phyloP scores from a whole-genome alignment of 2,329 filamentous ascomycete genomes.

The Colletotrichum tamarilloi region DNA sequence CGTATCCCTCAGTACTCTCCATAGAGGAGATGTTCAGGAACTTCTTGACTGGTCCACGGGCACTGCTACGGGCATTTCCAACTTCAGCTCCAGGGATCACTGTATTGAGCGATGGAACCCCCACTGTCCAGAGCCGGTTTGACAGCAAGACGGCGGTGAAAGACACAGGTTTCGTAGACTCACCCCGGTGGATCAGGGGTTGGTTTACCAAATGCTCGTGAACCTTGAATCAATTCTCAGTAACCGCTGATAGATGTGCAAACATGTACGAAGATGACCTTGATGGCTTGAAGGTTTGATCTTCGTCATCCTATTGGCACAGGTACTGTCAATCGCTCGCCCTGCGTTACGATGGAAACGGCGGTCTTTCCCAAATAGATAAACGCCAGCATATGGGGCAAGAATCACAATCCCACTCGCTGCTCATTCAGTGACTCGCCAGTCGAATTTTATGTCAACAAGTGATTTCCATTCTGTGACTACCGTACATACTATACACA shows the following conservation, averaged over 20 bases:
- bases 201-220: not conserved
- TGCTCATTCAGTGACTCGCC: not conserved
- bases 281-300: not conserved
- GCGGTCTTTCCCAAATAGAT: not conserved
- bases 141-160: not conserved
- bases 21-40: not conserved
- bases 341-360: not conserved
- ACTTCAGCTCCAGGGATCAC: not conserved
- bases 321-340: not conserved
- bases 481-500: conserved; percentile 1
- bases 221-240: not conserved
- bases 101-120: not conserved
- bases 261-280: not conserved
- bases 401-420: not conserved
- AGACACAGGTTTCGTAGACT: not conserved
- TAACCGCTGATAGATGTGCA: no score
- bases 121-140: no score
- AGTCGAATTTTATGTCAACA: not conserved
- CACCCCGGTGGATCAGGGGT: not conserved
- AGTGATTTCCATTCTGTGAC: conserved; percentile 6
- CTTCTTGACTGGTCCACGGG: not conserved
- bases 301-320: not conserved
- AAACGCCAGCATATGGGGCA: not conserved
- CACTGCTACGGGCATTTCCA: no score
- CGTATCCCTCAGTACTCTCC: not conserved